Base-by-base conservation (phyloP, 2,329 filamentous ascomycete species). In the Cytospora piceae region DNA sequence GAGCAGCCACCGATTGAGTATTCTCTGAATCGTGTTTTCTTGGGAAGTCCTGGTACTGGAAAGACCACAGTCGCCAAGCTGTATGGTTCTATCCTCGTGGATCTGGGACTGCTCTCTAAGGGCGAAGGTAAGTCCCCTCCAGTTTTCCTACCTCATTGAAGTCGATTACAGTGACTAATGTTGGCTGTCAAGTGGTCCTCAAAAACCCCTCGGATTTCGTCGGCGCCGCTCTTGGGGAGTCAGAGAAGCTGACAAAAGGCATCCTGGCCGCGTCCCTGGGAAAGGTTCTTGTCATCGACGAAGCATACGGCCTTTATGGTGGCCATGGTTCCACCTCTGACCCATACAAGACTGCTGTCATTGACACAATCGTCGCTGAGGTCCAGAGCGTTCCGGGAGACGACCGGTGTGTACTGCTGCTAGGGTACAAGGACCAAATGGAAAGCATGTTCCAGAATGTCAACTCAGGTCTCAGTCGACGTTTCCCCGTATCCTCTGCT, bases 251-350 rank as follows among this genome's bases (percentile, higher is more conserved):
- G 39, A 94, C 91, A 0, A 94, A 92, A 69, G 87, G 80, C 0
- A 93, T 94, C 8, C 79, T 94, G 0, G 85, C 84, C 0, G 78
- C 87, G 0, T 87, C 89, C 0, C 69, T 83, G 0, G 91, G 92
- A 0, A 94, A 94, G 69, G 90, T 94, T 0, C 81, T 94, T 0
- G 85, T 94, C 17, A 93, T 94, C 3, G 91, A 94, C 68, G 91
- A 95, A 72, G 91, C 91, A 0, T 94, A 94, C 69, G 86, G 87
- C 39, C 79, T 94, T 0, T 84, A 81, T 55, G 75, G 77, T 1
- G 78, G 78, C 0, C 73, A 74, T 2, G 74, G 71, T 1, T 71
- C 74, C 0, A 59, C 61, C 0, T 68, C 65, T 0, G 77, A 79
- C 17, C 73, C 76, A 0, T 93, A 77, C 77, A 89, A 86, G 72